Evolutionary conservation across 768 basidiomycete genomes (phyloP).

Genomic region (Crepidotus variabilis): DNA sequence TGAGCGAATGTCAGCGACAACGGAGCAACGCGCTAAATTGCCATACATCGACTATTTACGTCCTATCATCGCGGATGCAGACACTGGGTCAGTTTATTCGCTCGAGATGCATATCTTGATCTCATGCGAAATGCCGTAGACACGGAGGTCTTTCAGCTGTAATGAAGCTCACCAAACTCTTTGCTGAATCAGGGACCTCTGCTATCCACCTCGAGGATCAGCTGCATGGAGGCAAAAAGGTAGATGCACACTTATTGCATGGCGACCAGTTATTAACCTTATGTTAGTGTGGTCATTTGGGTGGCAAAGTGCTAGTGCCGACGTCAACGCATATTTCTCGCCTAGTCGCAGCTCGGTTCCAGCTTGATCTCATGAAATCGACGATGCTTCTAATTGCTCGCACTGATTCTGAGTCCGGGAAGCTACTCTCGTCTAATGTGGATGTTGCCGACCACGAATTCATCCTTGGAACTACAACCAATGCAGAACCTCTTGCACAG

Average conservation of each 20-base stretch:
- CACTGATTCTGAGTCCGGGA: constrained; percentile 87
- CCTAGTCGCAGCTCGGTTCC: constrained; percentile 82
- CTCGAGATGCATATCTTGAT: not conserved
- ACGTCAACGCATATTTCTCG: constrained; percentile 84
- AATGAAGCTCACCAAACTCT: constrained; percentile 92
- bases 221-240: constrained; percentile 91
- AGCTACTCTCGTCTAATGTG: constrained; percentile 79
- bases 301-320: constrained; percentile 91
- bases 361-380: constrained; percentile 85
- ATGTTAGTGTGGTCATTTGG: constrained; percentile 76
- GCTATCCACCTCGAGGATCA: constrained; percentile 94
- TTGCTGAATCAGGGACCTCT: constrained; percentile 92
- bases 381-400: constrained; percentile 89
- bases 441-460: constrained; percentile 82
- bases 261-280: constrained; percentile 4
- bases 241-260: constrained; percentile 16
- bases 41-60: constrained; percentile 84
- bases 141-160: constrained; percentile 92
- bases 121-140: constrained; percentile 34
- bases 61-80: constrained; percentile 92
- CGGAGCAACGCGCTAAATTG: constrained; percentile 64
- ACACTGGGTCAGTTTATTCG: constrained; percentile 67
- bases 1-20: constrained; percentile 65
- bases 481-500: constrained; percentile 58
- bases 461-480: constrained; percentile 59